Evolutionary conservation across 2,329 filamentous ascomycete species (phyloP), one percentile per base, ranked within the genome.

Genomic region (Zymoseptoria pseudotritici): DNA sequence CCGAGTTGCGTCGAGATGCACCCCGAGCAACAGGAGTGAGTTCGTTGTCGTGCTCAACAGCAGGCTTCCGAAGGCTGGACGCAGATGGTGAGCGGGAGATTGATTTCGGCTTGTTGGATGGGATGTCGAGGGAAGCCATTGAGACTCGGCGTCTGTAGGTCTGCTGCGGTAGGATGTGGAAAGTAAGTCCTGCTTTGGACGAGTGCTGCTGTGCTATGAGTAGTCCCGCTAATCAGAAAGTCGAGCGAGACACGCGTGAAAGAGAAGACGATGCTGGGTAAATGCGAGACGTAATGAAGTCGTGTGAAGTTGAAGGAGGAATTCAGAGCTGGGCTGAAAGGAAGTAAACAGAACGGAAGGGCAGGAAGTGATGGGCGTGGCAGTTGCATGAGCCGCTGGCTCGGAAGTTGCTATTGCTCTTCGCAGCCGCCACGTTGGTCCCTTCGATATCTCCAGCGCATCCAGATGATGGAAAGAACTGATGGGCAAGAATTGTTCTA

Each of bases 1-100:
- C 59, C 1, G 63, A 65, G 50, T 63, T 63, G 46, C 61, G 56
- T 20, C 63, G 59, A 26, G 63, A 65, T 21, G 50, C 26, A 50
- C 61, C 20, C 50, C 58, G 58, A 21, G 58, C 50, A 10, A 61
- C 55, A 17, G 63, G 53, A 3, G 58, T 58, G 17, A 65, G 59
- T 17, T 65, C 63, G 50, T 65, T 58, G 8, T 60, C 57, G 36
- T 58, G 54, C 31, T 64, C 60, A 51, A 57, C 50, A 17, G 36
- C 36, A n/a, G 49, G 51, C 31, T 56, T 53, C 24, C 53, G 54
- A 26, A 65, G 58, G 46, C 60, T 61, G 49, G 54, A 55, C 13
- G 50, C 50, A 11, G 62, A 64, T 13, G 56, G 54, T 9, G 62
- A 57, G 53, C 56, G 55, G 13, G 21, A 56, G 55, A 58, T 36